Evolutionary conservation across 805 yeast genomes (phyloP).

Genomic region (Sugiyamaella valdiviana): DNA sequence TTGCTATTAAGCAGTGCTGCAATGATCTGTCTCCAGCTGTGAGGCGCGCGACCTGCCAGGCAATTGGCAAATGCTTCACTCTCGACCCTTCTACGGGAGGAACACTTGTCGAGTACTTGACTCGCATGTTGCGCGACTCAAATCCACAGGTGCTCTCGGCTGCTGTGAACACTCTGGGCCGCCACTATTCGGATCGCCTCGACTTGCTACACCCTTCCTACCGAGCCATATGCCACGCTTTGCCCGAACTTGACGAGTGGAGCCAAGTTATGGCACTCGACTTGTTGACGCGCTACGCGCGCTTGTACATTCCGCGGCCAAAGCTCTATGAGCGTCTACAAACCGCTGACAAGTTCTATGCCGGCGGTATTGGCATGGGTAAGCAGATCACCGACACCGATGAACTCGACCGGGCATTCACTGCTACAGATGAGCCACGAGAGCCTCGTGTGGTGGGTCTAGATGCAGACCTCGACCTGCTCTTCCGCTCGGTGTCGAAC

Average conservation of each 20-base stretch:
- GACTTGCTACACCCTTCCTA: slow-evolving; percentile 67
- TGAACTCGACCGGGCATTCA: not conserved
- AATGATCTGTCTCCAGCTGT: slow-evolving; percentile 73
- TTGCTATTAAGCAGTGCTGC: slow-evolving; percentile 63
- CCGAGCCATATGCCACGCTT: slow-evolving; percentile 46
- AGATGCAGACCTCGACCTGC: slow-evolving; percentile 53
- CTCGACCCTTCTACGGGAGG: slow-evolving; percentile 40
- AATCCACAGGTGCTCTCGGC: slow-evolving; percentile 63
- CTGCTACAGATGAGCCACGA: slow-evolving; percentile 7
- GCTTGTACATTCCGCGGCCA: slow-evolving; percentile 55
- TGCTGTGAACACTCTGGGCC: slow-evolving; percentile 52
- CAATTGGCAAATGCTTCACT: slow-evolving; percentile 54
- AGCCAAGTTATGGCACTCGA: slow-evolving; percentile 56
- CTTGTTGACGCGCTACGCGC: slow-evolving; percentile 58
- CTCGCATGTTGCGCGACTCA: slow-evolving; percentile 55
- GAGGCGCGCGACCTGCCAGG: slow-evolving; percentile 70
- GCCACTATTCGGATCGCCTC: slow-evolving; percentile 50
- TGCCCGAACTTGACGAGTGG: slow-evolving; percentile 62
- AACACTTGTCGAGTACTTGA: slow-evolving; percentile 47
- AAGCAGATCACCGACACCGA: slow-evolving; percentile 8
- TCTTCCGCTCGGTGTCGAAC: slow-evolving; percentile 43
- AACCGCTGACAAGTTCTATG: slow-evolving; percentile 22
- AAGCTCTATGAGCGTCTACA: slow-evolving; percentile 37
- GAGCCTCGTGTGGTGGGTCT: slow-evolving; percentile 18
- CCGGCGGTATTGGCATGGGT: slow-evolving; percentile 3